Base-by-base conservation (phyloP, 345 rosid genomes). In the Raphanus raphanistrum region DNA sequence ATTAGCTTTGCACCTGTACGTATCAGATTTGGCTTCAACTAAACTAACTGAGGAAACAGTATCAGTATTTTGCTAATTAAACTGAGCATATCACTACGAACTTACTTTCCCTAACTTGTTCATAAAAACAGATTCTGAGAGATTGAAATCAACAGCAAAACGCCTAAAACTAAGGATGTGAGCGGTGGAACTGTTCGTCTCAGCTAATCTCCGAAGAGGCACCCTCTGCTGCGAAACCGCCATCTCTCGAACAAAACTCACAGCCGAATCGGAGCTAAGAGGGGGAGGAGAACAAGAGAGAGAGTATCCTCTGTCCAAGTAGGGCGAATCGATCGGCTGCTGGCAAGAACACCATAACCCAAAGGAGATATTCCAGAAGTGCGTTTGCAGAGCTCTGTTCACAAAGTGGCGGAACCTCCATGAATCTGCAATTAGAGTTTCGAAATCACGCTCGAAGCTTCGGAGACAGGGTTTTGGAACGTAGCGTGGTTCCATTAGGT, bases 81-180 rank as follows among this genome's bases (percentile, higher is more conserved):
- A 66, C 27, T 33, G 11, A 52, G 13, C 58, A 43, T 29, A 5
- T 32, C 31, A 21, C 12, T 17, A 2, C 11, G 33, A 11, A 4
- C 4, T 79, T 74, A 74, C 82, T 74, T 69, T 25, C 61, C 41
- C 1, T 69, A 13, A 63, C 16, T 12, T 79, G 71, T 0, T 69
- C 67, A 21, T 63, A 79, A n/a, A 74, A 16, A 79, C 26, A 36
- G 79, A 74, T 54, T 54, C 10, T 0, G 79, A 79, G n/a, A 29
- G 71, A 3, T 63, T 10, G 3, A 38, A 63, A 55, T 63, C 71
- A 63, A 79, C 79, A 69, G 3, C 6, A 62, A 63, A 79, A 21
- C 82, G 79, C 6, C 79, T 21, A 55, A 79, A 79, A 3, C 82
- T 79, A 63, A 79, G 82, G 67, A 79, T 79, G 9, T 69, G 79